Conservation (phyloP, 108 stramenopile species). For the Ochromonas danica region DNA sequence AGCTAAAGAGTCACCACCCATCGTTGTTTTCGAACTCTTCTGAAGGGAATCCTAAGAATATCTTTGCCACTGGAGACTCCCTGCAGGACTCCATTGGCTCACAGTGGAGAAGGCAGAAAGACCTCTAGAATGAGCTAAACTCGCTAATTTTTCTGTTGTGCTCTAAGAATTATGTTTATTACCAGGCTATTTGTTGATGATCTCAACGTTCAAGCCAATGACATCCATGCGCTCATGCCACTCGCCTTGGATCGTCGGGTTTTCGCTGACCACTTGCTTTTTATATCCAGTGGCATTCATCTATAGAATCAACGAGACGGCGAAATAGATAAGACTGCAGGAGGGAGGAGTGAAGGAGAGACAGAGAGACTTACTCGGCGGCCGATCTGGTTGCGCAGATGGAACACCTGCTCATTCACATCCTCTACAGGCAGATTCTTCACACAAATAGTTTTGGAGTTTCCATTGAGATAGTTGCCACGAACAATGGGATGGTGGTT, state of each 20-base stretch:
- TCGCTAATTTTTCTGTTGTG: no score
- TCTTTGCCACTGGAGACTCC: no score
- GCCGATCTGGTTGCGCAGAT: slow-evolving; percentile 32
- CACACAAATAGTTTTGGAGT: slow-evolving; percentile 20
- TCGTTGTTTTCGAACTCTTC: no score
- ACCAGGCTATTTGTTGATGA: not conserved
- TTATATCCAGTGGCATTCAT: not conserved
- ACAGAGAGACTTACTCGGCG: slow-evolving; percentile 3
- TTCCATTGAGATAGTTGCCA: slow-evolving; percentile 23
- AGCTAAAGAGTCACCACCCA: no score
- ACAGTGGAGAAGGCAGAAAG: no score
- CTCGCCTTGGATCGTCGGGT: not conserved
- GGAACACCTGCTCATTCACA: not conserved
- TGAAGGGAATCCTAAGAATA: no score
- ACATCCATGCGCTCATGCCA: not conserved
- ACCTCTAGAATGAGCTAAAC: no score
- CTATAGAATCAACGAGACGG: no score
- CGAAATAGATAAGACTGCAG: no score
- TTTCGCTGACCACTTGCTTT: not conserved
- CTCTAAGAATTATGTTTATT: no score
- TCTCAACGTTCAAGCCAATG: not conserved
- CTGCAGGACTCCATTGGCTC: no score
- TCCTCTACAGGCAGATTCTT: slow-evolving; percentile 17
- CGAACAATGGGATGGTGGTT: not conserved
- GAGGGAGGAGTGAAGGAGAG: no score